Conservation (phyloP, 1,284 basidiomycete species). For the Fistulina hepatica region DNA sequence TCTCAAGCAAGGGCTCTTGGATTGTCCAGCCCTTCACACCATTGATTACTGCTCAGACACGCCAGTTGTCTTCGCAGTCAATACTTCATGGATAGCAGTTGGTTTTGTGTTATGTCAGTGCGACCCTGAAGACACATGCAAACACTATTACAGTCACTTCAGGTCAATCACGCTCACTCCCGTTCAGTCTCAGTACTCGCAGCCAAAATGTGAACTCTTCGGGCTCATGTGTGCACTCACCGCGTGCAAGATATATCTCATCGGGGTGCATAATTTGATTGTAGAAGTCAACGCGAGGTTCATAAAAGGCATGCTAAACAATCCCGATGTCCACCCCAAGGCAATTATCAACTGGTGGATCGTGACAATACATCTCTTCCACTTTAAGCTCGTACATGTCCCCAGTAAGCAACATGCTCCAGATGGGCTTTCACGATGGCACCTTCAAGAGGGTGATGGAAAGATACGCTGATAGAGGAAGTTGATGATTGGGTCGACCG, state of each 20-base stretch:
- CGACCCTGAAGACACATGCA: conserved; percentile 14
- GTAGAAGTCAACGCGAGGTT: conserved; percentile 8
- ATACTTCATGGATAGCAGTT: conserved; percentile 26
- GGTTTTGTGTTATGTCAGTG: conserved; percentile 24
- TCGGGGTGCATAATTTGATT: conserved; percentile 4
- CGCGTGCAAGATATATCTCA: conserved; percentile 7
- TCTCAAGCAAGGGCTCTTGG: conserved; percentile 16
- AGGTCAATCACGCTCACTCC: conserved; percentile 28
- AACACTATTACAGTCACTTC: conserved; percentile 17
- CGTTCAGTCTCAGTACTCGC: conserved; percentile 27
- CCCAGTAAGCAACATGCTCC: conserved; percentile 7
- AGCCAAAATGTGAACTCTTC: conserved; percentile 32
- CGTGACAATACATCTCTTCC: conserved; percentile 4
- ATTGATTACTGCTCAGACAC: conserved; percentile 8
- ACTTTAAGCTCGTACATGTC: conserved; percentile 10
- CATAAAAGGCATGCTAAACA: conserved; percentile 8
- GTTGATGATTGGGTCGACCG: conserved; percentile 27
- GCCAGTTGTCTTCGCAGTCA: conserved; percentile 10
- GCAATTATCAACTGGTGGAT: conserved; percentile 10
- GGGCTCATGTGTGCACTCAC: conserved; percentile 8
- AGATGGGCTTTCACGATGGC: conserved; percentile 7
- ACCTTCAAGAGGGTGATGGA: conserved; percentile 4
- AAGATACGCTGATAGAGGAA: no score
- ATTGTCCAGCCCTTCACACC: conserved; percentile 13
- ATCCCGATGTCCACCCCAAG: conserved; percentile 8